These are phyloP conservation scores for Cystobasidium sp. DNA, from an alignment of 1,284 basidiomycete species.

Conservation along the genomic window DNA sequence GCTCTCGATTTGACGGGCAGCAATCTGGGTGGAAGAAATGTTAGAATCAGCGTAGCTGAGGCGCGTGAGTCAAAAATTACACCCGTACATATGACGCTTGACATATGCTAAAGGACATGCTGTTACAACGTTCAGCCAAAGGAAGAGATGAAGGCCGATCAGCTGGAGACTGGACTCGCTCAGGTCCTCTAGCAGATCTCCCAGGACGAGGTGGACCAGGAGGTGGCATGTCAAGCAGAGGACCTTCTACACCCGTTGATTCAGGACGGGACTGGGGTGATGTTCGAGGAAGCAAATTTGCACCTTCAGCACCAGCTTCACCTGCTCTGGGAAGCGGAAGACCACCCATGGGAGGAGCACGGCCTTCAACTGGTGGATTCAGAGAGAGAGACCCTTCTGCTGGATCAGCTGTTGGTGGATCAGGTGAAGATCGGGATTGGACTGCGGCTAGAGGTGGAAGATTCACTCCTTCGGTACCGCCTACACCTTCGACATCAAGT, in stretches of 20 bases:
- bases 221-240: constrained; percentile 45
- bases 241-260: constrained; percentile 47
- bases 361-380: constrained; percentile 38
- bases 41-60: constrained; percentile 93
- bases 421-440: constrained; percentile 57
- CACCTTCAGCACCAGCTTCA: constrained; percentile 53
- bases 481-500: constrained; percentile 20
- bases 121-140: constrained; percentile 11
- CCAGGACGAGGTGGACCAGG: constrained; percentile 49
- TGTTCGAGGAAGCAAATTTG: constrained; percentile 60
- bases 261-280: constrained; percentile 59
- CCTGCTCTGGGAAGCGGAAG: constrained; percentile 31
- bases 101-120: constrained; percentile 1
- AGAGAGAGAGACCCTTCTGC: constrained; percentile 24
- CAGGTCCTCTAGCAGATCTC: constrained; percentile 49
- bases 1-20: constrained; percentile 69
- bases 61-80: constrained; percentile 68
- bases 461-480: constrained; percentile 56
- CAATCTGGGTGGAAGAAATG: constrained; percentile 74
- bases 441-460: constrained; percentile 58
- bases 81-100: neutral
- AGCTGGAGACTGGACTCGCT: constrained; percentile 51
- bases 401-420: constrained; percentile 21
- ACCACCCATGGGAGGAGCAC: constrained; percentile 8
- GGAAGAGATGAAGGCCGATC: constrained; percentile 46